A percentile compares a stretch with the other conserved stretches of the same genome.
Conservation (phyloP, 192 early-diverging fungal species). For the Coemansia sp. region DNA sequence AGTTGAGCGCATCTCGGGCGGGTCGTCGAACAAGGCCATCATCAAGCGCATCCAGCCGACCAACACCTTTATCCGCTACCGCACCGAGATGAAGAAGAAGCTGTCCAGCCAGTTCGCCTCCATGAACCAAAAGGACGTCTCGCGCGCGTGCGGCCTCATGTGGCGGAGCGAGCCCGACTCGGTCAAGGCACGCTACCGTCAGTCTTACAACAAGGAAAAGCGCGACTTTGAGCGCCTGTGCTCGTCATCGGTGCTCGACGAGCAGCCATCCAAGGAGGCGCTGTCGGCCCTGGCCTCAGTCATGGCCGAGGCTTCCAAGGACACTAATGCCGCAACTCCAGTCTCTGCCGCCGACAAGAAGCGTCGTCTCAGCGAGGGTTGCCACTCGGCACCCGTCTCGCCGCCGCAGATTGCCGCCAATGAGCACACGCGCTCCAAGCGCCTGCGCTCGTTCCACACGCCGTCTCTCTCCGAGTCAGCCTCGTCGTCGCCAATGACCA, state of each 20-base stretch:
- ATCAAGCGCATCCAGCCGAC: conserved; percentile 57
- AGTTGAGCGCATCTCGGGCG: conserved; percentile 50
- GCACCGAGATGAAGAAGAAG: conserved; percentile 57
- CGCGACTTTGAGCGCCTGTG: conserved; percentile 56
- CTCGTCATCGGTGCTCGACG: conserved; percentile 46
- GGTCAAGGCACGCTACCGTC: conserved; percentile 58
- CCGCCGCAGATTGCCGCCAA: conserved; percentile 34
- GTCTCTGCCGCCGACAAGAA: conserved; percentile 33
- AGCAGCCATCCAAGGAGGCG: conserved; percentile 44
- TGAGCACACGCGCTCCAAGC: conserved; percentile 37
- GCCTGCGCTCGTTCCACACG: conserved; percentile 38
- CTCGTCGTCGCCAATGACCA: conserved; percentile 15
- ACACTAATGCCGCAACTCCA: conserved; percentile 9
- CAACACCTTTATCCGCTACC: conserved; percentile 61
- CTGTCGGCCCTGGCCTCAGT: conserved; percentile 43
- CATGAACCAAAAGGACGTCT: conserved; percentile 58
- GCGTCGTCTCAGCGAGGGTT: conserved; percentile 44
- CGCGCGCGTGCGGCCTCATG: conserved; percentile 57
- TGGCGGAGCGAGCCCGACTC: conserved; percentile 56
- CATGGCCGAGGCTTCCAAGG: conserved; percentile 27
- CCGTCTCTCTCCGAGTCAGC: conserved; percentile 27
- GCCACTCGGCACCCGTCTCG: conserved; percentile 47
- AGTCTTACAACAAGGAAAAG: conserved; percentile 57
- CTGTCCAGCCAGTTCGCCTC: conserved; percentile 50
- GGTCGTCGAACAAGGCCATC: conserved; percentile 41